Conservation (phyloP, 1,139 yeast species). For the Geotrichum carabidarum region DNA sequence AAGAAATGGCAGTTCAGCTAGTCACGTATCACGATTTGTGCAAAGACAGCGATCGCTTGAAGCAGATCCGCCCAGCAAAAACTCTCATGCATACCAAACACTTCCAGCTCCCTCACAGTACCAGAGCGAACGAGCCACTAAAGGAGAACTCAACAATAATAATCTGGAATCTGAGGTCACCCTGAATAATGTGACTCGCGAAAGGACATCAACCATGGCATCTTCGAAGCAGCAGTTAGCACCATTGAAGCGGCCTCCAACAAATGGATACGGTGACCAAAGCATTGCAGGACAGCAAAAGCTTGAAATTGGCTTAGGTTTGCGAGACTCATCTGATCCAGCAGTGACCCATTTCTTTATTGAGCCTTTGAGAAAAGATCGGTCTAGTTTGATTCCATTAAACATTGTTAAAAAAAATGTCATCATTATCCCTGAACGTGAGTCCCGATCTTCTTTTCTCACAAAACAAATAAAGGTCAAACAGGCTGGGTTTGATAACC, state of each 20-base stretch:
- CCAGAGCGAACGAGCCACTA: neutral
- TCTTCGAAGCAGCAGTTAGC: neutral
- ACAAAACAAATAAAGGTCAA: conserved; percentile 33
- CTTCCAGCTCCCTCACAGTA: conserved; percentile 11
- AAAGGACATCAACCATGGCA: conserved; percentile 8
- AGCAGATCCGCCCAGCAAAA: neutral
- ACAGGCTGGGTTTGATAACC: conserved; percentile 35
- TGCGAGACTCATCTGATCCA: conserved; percentile 9
- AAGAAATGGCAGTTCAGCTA: conserved; percentile 12
- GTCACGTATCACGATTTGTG: conserved; percentile 7
- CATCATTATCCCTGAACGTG: too few relatives aligned
- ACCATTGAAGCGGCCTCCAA: neutral
- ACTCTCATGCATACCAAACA: conserved; percentile 7
- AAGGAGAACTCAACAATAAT: neutral
- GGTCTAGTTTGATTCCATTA: neutral
- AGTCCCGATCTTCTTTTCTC: conserved; percentile 24
- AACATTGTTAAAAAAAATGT: conserved; percentile 12
- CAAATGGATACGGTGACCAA: conserved; percentile 5
- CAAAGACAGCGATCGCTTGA: conserved; percentile 15
- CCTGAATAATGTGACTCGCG: neutral
- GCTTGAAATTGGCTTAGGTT: conserved; percentile 19
- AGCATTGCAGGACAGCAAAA: conserved; percentile 17
- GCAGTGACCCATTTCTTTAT: neutral
- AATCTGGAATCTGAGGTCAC: conserved; percentile 1
- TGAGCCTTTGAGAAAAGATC: neutral